Base-by-base conservation (phyloP, 106 monocot species). In the Amphibolis antarctica region DNA sequence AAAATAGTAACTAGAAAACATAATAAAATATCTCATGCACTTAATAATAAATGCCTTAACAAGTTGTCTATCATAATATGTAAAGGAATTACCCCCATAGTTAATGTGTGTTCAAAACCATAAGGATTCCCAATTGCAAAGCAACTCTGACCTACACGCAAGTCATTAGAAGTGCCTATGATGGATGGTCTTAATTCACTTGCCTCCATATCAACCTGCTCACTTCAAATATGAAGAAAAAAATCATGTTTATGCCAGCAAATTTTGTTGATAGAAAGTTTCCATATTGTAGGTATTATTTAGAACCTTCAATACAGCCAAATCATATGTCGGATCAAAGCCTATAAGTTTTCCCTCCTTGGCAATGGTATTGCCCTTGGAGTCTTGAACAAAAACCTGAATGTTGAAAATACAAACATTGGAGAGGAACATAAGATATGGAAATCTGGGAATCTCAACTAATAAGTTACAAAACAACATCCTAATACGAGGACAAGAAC, bases 51-150 rank as follows among this genome's bases (percentile, higher is more conserved):
- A 44, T 36, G 42, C 17, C n/a, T 17, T 36, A 36, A 36, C 4
- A 36, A 36, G 2, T 36, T 36, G 36, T 36, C n/a, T 36, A 7
- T 36, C 4, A 36, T 36, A 7, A 4, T 36, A 7, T 36, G 36
- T 36, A 50, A 4, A 28, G 23, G 59, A 62, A 27, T 66, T 86
- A 91, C 93, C 77, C 88, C 93, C 10, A 83, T 86, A 56, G 93
- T 94, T 42, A 94, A 68, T 53, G 89, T 94, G 48, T 85, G 83
- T 49, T 89, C 83, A 64, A 81, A 94, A 70, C 86, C 93, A 77
- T 75, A 88, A 64, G 93, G 93, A 65, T 94, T 94, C 42, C 93
- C 93, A 46, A 89, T 94, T 22, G 93, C 88, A 58, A 83, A 94
- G 72, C 93, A 94, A 54, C 83, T 89, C 62, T 89, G 93, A 19